These are phyloP conservation scores for Neoboletus subvelutipes DNA, from an alignment of 768 basidiomycete species.

Conservation along the genomic window DNA sequence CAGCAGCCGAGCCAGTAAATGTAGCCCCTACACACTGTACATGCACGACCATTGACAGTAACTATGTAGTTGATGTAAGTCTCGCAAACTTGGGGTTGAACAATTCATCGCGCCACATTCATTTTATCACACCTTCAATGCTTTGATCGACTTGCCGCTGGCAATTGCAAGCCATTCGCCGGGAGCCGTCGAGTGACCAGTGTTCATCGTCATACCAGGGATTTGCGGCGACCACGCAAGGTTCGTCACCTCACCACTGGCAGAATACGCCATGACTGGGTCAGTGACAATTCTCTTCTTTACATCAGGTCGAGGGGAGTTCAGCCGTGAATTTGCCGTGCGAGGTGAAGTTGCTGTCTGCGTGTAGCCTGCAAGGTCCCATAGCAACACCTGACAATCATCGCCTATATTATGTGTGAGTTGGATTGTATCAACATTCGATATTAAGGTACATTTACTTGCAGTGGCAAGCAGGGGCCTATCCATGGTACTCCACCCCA, in stretches of 20 bases:
- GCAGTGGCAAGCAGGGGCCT: conserved; percentile 85
- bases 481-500: conserved; percentile 88
- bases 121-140: conserved; percentile 65
- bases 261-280: conserved; percentile 83
- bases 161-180: conserved; percentile 89
- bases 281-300: conserved; percentile 74
- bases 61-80: not conserved
- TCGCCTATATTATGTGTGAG: conserved; percentile 56
- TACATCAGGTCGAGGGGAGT: conserved; percentile 78
- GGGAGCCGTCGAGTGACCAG: conserved; percentile 67
- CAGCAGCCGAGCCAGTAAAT: not conserved
- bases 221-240: conserved; percentile 89
- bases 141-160: conserved; percentile 78
- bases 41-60: not conserved
- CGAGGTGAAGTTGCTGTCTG: conserved; percentile 66
- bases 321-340: conserved; percentile 65
- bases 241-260: conserved; percentile 74
- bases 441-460: conserved; percentile 47
- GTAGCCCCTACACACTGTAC: not conserved
- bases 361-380: conserved; percentile 77
- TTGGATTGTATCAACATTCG: not conserved
- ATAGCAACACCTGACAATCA: conserved; percentile 90
- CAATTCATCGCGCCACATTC: not conserved
- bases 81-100: not conserved
- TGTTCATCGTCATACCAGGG: conserved; percentile 71